Evolutionary conservation across 306 rosid species (phyloP).

Genomic region (Psophocarpus tetragonolobus): DNA sequence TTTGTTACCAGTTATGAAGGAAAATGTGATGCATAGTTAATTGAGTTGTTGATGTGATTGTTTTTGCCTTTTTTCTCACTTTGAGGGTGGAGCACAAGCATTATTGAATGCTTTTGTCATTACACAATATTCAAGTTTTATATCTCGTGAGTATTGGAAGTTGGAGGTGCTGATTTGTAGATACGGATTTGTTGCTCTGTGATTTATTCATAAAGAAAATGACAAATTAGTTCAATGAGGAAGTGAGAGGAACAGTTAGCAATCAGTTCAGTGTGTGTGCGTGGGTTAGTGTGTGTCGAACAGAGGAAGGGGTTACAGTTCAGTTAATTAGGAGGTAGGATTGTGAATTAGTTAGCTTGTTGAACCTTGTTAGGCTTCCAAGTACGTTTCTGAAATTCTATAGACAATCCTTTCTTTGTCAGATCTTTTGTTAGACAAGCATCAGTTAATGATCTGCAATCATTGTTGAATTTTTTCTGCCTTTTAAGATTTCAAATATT

Average conservation of each 20-base stretch:
- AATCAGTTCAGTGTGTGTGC: background rate
- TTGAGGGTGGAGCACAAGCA: background rate
- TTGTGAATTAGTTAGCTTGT: conserved; percentile 2
- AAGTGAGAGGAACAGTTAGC: background rate
- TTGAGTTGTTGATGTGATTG: conserved; percentile 10
- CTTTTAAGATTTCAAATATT: conserved; percentile 10
- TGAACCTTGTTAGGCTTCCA: background rate
- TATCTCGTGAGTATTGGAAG: conserved; percentile 5
- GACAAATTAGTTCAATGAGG: background rate
- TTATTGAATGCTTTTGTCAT: conserved; percentile 18
- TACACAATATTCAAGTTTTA: background rate
- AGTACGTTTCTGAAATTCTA: conserved; percentile 15
- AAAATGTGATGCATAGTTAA: background rate
- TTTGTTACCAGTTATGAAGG: background rate
- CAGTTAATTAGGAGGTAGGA: background rate
- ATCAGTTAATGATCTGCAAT: conserved; percentile 1
- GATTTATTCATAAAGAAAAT: background rate
- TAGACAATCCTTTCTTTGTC: background rate
- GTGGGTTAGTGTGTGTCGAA: background rate
- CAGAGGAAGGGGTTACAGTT: background rate
- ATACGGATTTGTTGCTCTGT: background rate
- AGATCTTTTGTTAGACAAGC: conserved; percentile 14
- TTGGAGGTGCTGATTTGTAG: conserved; percentile 4
- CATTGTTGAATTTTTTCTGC: background rate
- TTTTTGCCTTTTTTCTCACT: background rate